Percentiles rank a stretch among this genome's conserved stretches.
These are phyloP conservation scores for Monotropa hypopitys DNA, from an alignment of 179 eudicot species.

Conservation along the genomic window DNA sequence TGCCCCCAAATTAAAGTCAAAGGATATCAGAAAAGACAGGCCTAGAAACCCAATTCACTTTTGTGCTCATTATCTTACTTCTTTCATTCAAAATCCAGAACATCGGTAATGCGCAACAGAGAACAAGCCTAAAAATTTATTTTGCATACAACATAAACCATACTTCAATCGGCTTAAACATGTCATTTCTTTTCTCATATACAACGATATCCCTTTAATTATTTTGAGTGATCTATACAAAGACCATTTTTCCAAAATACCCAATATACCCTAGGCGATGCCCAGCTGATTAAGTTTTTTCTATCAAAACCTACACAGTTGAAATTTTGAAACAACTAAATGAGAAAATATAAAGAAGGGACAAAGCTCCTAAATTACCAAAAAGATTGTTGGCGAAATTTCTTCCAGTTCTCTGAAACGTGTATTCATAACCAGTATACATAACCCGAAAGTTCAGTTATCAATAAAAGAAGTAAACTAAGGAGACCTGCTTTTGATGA, in stretches of 20 bases:
- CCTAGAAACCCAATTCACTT: too few species aligned
- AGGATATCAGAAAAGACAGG: too few species aligned
- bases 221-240: not conserved
- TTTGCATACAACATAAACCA: too few species aligned
- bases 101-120: too few species aligned
- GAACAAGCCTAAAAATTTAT: too few species aligned
- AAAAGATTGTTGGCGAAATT: not conserved
- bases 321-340: too few species aligned
- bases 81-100: too few species aligned
- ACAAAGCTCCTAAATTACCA: not conserved
- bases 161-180: not conserved
- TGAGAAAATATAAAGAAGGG: not conserved
- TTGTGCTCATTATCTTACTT: too few species aligned
- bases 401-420: not conserved
- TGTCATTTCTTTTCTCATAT: not conserved
- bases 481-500: constrained; percentile 83
- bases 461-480: not conserved
- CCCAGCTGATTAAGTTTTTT: too few species aligned
- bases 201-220: not conserved
- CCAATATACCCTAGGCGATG: not conserved
- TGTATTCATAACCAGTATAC: not conserved
- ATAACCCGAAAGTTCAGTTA: not conserved
- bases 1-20: too few species aligned
- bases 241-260: not conserved
- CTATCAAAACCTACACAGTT: too few species aligned